Percentiles rank a stretch among this genome's conserved stretches.
Evolutionary conservation across 2,329 filamentous ascomycete genomes (phyloP).

Genomic region (Verticillium alfalfae): DNA sequence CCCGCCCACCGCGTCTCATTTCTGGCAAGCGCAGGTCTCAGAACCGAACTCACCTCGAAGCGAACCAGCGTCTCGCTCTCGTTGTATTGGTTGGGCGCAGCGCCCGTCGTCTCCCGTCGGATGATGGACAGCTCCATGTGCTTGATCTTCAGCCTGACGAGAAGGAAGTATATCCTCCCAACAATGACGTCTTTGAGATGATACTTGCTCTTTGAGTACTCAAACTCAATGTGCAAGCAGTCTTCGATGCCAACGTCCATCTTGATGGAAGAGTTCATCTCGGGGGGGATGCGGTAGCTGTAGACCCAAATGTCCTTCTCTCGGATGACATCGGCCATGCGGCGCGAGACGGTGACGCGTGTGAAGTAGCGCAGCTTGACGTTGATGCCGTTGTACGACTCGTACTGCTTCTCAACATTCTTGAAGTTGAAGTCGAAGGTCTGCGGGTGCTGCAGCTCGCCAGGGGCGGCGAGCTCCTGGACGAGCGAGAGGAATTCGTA

Average conservation of each 20-base stretch:
- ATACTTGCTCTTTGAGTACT: conserved; percentile 99
- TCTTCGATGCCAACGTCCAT: conserved; percentile 99
- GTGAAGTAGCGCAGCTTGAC: conserved; percentile 98
- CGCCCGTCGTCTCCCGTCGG: conserved; percentile 90
- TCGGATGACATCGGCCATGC: conserved; percentile 96
- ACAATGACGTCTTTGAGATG: conserved; percentile 99
- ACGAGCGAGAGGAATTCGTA: conserved; percentile 98
- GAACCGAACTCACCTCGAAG: conserved; percentile 65
- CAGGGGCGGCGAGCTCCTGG: conserved; percentile 92
- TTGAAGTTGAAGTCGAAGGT: conserved; percentile 99
- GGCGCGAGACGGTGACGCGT: conserved; percentile 88
- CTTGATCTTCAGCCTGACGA: conserved; percentile 97
- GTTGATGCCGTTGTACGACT: conserved; percentile 99
- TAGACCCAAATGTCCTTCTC: conserved; percentile 99
- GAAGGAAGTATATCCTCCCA: conserved; percentile 94
- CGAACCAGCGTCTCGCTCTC: conserved; percentile 97
- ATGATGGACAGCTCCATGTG: conserved; percentile 99
- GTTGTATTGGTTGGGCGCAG: conserved; percentile 97
- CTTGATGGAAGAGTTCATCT: conserved; percentile 98
- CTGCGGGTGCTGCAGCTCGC: conserved; percentile 97
- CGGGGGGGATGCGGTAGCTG: conserved; percentile 93
- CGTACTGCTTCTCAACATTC: conserved; percentile 99
- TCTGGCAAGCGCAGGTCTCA: background rate
- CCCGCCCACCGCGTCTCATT: background rate
- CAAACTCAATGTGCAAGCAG: conserved; percentile 98